Percentiles rank a stretch among this genome's conserved stretches.
phyloP scores from a whole-genome alignment of 768 basidiomycete species.

The Auricularia sp. region DNA sequence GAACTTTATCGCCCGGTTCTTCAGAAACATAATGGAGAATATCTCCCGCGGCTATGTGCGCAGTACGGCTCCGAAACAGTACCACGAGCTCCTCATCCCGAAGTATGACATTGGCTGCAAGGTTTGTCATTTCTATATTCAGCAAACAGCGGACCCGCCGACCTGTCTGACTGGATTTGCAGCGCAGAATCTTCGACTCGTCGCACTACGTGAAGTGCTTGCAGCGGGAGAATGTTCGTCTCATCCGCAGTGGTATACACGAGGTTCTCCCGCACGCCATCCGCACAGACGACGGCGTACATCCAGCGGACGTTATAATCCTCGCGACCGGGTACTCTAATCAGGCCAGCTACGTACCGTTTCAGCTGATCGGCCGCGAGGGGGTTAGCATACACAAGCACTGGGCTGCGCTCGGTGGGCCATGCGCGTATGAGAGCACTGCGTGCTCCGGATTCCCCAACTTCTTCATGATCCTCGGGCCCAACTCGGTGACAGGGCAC shows the following conservation, averaged over 20 bases:
- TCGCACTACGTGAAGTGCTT: slow-evolving; percentile 12
- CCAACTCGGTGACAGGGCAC: slow-evolving; percentile 16
- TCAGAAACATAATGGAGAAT: not conserved
- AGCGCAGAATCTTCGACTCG: slow-evolving; percentile 17
- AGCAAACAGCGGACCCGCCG: not conserved
- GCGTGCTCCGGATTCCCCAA: slow-evolving; percentile 10
- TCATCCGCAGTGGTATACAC: slow-evolving; percentile 12
- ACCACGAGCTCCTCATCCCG: slow-evolving; percentile 14
- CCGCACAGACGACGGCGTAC: slow-evolving; percentile 6
- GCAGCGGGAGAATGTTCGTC: slow-evolving; percentile 10
- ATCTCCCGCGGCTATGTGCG: slow-evolving; percentile 7
- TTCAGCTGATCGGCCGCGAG: slow-evolving; percentile 13
- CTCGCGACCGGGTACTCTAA: slow-evolving; percentile 12
- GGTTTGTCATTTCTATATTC: not conserved
- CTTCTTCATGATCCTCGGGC: slow-evolving; percentile 15
- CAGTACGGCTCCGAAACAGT: slow-evolving; percentile 13
- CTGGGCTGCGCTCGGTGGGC: slow-evolving; percentile 10
- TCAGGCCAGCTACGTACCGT: slow-evolving; percentile 3
- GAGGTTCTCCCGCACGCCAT: slow-evolving; percentile 9
- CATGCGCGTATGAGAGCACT: slow-evolving; percentile 8
- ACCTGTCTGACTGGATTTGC: not conserved
- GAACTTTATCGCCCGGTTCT: not conserved
- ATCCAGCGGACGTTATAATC: slow-evolving; percentile 16
- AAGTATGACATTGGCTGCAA: slow-evolving; percentile 16
- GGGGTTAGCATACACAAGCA: slow-evolving; percentile 11